phyloP scores from a whole-genome alignment of 169 alveolate species.

The Plasmodium falciparum region DNA sequence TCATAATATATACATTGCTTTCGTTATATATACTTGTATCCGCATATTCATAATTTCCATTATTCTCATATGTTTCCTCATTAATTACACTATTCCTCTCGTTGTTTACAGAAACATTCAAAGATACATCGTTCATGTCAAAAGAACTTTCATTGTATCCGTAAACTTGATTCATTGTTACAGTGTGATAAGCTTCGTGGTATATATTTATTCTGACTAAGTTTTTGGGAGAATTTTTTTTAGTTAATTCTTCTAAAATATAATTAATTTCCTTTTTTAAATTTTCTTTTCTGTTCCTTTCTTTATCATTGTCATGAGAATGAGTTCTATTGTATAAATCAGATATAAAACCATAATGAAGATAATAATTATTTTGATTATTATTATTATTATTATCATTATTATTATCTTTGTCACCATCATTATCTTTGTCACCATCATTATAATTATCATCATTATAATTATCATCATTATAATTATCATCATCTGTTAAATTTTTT shows the following conservation, averaged over 20 bases:
- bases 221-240: not conserved
- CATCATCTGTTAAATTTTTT: not conserved
- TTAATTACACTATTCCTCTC: not conserved
- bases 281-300: slow-evolving; percentile 1
- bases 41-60: too few species aligned
- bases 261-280: slow-evolving; percentile 28
- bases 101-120: not conserved
- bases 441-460: not conserved
- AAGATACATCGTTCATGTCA: not conserved
- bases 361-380: not conserved
- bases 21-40: not conserved
- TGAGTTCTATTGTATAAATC: not conserved
- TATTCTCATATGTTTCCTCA: not conserved
- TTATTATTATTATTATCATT: not conserved
- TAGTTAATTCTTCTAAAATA: slow-evolving; percentile 23
- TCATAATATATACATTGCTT: too few species aligned
- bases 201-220: slow-evolving; percentile 5
- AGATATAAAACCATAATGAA: not conserved
- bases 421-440: not conserved
- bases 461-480: not conserved
- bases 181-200: slow-evolving; percentile 2
- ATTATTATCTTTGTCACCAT: not conserved
- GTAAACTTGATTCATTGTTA: not conserved
- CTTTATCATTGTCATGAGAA: not conserved
- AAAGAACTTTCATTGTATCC: too few species aligned